Conservation (phyloP, 768 basidiomycete genomes). For the Panellus pusillus region DNA sequence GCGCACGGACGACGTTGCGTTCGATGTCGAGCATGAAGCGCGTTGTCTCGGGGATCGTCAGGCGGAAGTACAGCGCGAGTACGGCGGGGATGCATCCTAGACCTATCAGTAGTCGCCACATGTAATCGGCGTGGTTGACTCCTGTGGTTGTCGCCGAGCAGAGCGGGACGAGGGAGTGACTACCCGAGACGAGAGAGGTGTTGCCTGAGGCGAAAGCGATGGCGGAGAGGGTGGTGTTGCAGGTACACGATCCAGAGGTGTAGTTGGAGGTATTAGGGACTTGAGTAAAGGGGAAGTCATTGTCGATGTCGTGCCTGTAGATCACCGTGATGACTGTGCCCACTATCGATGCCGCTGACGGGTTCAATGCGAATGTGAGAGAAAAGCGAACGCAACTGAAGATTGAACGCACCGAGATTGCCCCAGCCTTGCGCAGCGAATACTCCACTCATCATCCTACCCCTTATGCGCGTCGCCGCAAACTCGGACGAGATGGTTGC, state of each 20-base stretch:
- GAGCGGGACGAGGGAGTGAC: too few species aligned
- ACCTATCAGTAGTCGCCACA: constrained; percentile 88
- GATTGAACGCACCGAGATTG: constrained; percentile 64
- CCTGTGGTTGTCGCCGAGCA: constrained; percentile 24
- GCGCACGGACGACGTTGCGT: constrained; percentile 73
- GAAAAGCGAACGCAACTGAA: neutral
- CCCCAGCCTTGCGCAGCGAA: constrained; percentile 90
- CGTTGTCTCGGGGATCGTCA: constrained; percentile 92
- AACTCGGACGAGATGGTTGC: constrained; percentile 91
- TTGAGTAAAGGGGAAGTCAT: neutral
- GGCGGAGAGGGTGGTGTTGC: neutral
- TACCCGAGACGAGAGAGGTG: neutral
- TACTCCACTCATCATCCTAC: constrained; percentile 86
- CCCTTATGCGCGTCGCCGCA: constrained; percentile 72
- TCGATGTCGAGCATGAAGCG: constrained; percentile 92
- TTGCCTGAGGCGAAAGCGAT: neutral
- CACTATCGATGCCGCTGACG: constrained; percentile 67
- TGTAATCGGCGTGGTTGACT: constrained; percentile 59
- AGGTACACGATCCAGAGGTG: neutral
- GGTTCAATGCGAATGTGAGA: constrained; percentile 31
- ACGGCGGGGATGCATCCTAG: constrained; percentile 80
- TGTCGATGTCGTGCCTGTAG: neutral
- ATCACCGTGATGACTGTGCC: constrained; percentile 20
- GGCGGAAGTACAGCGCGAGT: constrained; percentile 86
- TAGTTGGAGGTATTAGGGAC: neutral